A percentile compares a stretch with the other conserved stretches of the same genome.
Evolutionary conservation across 2,329 filamentous ascomycete species (phyloP).

Genomic region (Rhinocladiella similis): DNA sequence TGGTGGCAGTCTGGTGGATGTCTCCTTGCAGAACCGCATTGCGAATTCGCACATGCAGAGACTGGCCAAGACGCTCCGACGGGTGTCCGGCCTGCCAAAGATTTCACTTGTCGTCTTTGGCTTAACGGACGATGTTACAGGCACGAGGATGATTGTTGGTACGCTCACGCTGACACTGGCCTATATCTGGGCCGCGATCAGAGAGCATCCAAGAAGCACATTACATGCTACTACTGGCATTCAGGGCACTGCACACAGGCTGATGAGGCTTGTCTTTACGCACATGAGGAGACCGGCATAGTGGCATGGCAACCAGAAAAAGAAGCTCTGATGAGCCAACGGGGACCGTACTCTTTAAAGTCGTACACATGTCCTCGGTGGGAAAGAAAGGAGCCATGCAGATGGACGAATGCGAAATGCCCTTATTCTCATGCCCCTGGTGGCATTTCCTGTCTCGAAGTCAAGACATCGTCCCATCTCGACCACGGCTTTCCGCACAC

Average conservation of each 20-base stretch:
- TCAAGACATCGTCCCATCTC: conserved; percentile 1
- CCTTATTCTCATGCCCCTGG: conserved; percentile 6
- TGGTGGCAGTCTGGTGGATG: conserved; percentile 13
- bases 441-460: conserved; percentile 13
- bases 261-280: conserved; percentile 12
- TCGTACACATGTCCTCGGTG: conserved; percentile 15
- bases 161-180: conserved; percentile 22
- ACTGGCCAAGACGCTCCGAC: conserved; percentile 16
- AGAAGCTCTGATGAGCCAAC: neutral
- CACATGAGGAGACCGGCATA: conserved; percentile 20
- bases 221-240: conserved; percentile 24
- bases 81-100: conserved; percentile 6
- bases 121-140: conserved; percentile 1
- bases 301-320: conserved; percentile 11
- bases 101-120: conserved; percentile 20
- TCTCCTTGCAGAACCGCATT: conserved; percentile 15
- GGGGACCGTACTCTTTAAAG: conserved; percentile 11
- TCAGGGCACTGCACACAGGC: conserved; percentile 4
- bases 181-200: conserved; percentile 13
- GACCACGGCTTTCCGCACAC: no score
- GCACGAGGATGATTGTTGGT: conserved; percentile 5
- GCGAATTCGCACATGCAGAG: conserved; percentile 19
- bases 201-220: conserved; percentile 15
- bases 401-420: neutral
- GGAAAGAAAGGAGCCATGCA: neutral